Evolutionary conservation across 1,284 basidiomycete genomes (phyloP).

Genomic region (Xerocomus cyaneibrunnescens): DNA sequence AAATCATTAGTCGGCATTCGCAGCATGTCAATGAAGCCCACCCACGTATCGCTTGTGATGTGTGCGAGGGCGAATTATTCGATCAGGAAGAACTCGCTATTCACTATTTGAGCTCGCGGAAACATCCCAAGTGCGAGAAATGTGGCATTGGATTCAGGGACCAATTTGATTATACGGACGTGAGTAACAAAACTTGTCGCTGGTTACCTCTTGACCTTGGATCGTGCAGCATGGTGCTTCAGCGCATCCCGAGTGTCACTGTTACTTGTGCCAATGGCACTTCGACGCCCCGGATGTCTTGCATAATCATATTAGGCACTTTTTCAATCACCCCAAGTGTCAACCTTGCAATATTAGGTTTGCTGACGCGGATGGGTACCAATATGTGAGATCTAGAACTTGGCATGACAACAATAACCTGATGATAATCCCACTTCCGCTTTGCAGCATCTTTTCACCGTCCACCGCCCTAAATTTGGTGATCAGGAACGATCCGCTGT

Average conservation of each 20-base stretch:
- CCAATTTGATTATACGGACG: constrained; percentile 30
- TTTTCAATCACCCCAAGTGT: constrained; percentile 34
- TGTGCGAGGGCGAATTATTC: constrained; percentile 26
- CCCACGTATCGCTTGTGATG: constrained; percentile 29
- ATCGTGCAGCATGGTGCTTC: constrained; percentile 30
- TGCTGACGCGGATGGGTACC: constrained; percentile 32
- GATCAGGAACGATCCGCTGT: constrained; percentile 5
- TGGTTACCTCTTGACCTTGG: constrained; percentile 7
- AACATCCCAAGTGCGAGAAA: constrained; percentile 29
- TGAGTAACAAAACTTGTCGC: constrained; percentile 15
- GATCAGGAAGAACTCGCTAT: constrained; percentile 24
- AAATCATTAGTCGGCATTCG: constrained; percentile 2
- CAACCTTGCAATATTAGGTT: constrained; percentile 30
- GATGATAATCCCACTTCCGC: constrained; percentile 2
- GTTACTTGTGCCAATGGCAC: constrained; percentile 36
- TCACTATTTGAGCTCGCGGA: constrained; percentile 30
- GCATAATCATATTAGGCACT: constrained; percentile 35
- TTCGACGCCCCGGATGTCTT: constrained; percentile 31
- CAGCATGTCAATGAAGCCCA: constrained; percentile 29
- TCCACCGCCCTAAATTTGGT: constrained; percentile 26
- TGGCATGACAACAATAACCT: neutral
- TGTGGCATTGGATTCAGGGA: constrained; percentile 33
- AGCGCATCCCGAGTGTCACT: constrained; percentile 33
- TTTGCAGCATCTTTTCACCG: constrained; percentile 29
- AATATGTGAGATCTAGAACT: constrained; percentile 25